phyloP scores from a whole-genome alignment of 2,329 filamentous ascomycete genomes.

The Sclerotinia glacialis region DNA sequence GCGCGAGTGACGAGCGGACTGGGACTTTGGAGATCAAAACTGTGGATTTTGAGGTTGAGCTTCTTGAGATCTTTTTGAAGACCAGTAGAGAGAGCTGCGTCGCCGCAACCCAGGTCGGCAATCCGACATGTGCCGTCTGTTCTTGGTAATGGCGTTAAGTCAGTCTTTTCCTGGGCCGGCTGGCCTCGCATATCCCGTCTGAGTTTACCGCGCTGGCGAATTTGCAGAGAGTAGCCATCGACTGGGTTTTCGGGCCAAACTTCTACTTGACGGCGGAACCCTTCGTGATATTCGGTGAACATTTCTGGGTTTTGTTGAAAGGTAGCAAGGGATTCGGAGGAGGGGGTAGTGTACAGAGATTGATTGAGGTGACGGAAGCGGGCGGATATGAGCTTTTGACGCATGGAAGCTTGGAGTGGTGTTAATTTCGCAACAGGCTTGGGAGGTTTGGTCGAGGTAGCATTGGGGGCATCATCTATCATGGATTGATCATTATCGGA shows the following conservation, averaged over 20 bases:
- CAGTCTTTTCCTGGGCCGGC: conserved; percentile 29
- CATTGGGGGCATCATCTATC: neutral
- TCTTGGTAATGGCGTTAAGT: conserved; percentile 56
- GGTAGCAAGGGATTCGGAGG: conserved; percentile 74
- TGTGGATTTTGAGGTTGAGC: conserved; percentile 71
- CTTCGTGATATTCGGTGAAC: conserved; percentile 94
- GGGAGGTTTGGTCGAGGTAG: conserved; percentile 32
- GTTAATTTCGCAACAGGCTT: conserved; percentile 64
- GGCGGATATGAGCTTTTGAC: conserved; percentile 88
- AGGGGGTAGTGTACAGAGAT: conserved; percentile 90
- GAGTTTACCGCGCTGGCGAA: conserved; percentile 64
- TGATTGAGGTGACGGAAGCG: conserved; percentile 98
- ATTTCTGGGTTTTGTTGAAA: conserved; percentile 86
- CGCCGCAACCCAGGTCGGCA: conserved; percentile 90
- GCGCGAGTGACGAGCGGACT: conserved; percentile 77
- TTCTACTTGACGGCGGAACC: conserved; percentile 91
- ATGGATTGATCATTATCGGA: neutral
- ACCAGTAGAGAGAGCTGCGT: conserved; percentile 73
- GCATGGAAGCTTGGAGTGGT: conserved; percentile 90
- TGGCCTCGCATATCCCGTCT: conserved; percentile 33
- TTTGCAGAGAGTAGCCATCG: conserved; percentile 73
- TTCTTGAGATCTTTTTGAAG: conserved; percentile 62
- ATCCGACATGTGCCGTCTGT: conserved; percentile 72
- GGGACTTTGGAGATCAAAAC: conserved; percentile 82
- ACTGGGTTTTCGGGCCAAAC: conserved; percentile 98